Percentiles rank a stretch among this genome's conserved stretches.
phyloP scores from a whole-genome alignment of 1,284 basidiomycete genomes.

The Blastosporella zonata region DNA sequence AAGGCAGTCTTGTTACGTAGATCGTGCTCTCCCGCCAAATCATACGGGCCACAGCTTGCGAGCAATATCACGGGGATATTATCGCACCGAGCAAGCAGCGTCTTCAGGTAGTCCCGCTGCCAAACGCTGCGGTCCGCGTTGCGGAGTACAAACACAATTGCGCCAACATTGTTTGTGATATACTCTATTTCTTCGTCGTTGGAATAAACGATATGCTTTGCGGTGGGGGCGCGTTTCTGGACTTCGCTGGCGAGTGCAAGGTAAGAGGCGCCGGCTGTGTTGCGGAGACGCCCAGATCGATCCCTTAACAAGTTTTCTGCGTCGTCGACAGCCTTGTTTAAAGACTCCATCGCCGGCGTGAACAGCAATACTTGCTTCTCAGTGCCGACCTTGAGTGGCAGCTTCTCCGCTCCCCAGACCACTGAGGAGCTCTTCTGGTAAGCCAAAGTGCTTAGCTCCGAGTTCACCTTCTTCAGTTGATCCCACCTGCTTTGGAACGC shows the following conservation, averaged over 20 bases:
- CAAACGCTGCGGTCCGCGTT: slow-evolving; percentile 54
- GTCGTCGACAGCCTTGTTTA: slow-evolving; percentile 64
- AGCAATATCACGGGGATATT: slow-evolving; percentile 42
- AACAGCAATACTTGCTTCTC: slow-evolving; percentile 40
- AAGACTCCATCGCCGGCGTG: slow-evolving; percentile 52
- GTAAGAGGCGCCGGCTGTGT: slow-evolving; percentile 58
- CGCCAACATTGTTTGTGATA: slow-evolving; percentile 24
- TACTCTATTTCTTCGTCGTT: slow-evolving; percentile 22
- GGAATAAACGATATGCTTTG: slow-evolving; percentile 47
- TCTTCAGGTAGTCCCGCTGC: slow-evolving; percentile 47
- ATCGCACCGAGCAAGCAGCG: slow-evolving; percentile 23
- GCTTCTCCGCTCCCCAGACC: slow-evolving; percentile 37
- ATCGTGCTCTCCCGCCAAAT: slow-evolving; percentile 34
- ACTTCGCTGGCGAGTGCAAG: slow-evolving; percentile 44
- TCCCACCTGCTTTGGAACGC: slow-evolving; percentile 29
- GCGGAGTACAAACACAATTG: slow-evolving; percentile 53
- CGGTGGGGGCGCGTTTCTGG: slow-evolving; percentile 28
- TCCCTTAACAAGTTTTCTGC: slow-evolving; percentile 44
- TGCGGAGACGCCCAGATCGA: slow-evolving; percentile 42
- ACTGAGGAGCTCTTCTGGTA: slow-evolving; percentile 48
- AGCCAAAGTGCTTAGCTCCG: slow-evolving; percentile 40
- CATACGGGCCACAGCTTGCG: slow-evolving; percentile 62
- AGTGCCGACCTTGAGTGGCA: slow-evolving; percentile 34
- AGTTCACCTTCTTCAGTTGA: slow-evolving; percentile 37
- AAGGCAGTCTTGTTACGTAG: slow-evolving; percentile 29